These are phyloP conservation scores for Cryptosporidium viatorum DNA, from an alignment of 169 alveolate genomes.

Conservation along the genomic window DNA sequence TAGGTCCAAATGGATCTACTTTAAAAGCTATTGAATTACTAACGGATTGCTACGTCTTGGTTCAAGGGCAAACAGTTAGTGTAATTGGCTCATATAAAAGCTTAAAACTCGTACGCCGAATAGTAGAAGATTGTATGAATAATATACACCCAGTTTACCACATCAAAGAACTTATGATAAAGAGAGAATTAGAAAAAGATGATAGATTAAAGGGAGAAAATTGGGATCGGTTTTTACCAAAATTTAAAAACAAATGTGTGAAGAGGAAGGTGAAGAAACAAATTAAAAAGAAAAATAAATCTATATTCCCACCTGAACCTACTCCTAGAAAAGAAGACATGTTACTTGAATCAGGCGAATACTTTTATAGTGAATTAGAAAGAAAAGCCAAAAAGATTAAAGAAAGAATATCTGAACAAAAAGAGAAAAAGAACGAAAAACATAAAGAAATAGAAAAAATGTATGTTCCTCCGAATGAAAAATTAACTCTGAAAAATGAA, in stretches of 20 bases:
- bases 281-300: slow-evolving; percentile 88
- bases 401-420: slow-evolving; percentile 58
- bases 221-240: slow-evolving; percentile 98
- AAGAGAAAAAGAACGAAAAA: slow-evolving; percentile 49
- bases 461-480: slow-evolving; percentile 20
- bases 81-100: slow-evolving; percentile 96
- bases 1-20: slow-evolving; percentile 99
- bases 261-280: slow-evolving; percentile 85
- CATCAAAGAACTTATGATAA: slow-evolving; percentile 98
- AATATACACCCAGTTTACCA: slow-evolving; percentile 99
- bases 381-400: slow-evolving; percentile 72
- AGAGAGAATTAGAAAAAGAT: slow-evolving; percentile 96
- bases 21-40: slow-evolving; percentile 96
- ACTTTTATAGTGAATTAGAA: slow-evolving; percentile 89
- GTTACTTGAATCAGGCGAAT: slow-evolving; percentile 97
- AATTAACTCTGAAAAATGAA: not conserved
- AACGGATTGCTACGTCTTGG: slow-evolving; percentile 97
- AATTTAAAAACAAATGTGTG: slow-evolving; percentile 96
- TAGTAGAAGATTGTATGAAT: slow-evolving; percentile 97
- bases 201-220: slow-evolving; percentile 91
- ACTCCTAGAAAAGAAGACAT: slow-evolving; percentile 97
- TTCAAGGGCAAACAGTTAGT: slow-evolving; percentile 98
- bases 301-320: slow-evolving; percentile 95
- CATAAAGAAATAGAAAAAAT: slow-evolving; percentile 22
- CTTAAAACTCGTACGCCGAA: slow-evolving; percentile 91